These are phyloP conservation scores for Podospora didyma DNA, from an alignment of 495 filamentous ascomycete genomes.

Conservation along the genomic window DNA sequence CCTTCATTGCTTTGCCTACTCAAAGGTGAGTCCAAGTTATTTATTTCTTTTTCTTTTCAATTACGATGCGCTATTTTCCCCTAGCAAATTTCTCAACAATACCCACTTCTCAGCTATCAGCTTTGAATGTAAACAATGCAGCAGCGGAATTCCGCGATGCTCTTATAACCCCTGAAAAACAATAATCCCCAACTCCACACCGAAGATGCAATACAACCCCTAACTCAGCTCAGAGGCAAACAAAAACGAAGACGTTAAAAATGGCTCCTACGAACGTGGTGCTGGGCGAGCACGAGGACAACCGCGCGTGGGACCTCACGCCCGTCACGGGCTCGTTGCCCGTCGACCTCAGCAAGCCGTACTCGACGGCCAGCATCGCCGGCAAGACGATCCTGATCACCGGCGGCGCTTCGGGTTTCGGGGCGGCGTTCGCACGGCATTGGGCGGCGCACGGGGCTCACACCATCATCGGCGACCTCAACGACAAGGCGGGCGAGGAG, in stretches of 20 bases:
- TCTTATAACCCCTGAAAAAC: too few species aligned
- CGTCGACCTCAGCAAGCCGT: constrained; percentile 32
- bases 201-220: not conserved
- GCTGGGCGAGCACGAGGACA: not conserved
- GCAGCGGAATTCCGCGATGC: too few species aligned
- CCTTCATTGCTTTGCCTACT: too few species aligned
- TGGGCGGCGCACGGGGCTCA: constrained; percentile 38
- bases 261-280: too few species aligned
- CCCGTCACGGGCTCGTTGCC: constrained; percentile 29
- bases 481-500: constrained; percentile 30
- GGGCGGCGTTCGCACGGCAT: constrained; percentile 46
- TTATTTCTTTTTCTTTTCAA: too few species aligned
- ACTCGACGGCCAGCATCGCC: constrained; percentile 34
- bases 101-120: too few species aligned
- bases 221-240: not conserved
- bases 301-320: constrained; percentile 16
- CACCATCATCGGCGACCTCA: constrained; percentile 47
- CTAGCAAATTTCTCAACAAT: too few species aligned
- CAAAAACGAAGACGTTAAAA: not conserved
- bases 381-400: constrained; percentile 48
- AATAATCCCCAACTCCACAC: too few species aligned
- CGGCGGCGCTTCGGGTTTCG: constrained; percentile 51
- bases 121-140: too few species aligned
- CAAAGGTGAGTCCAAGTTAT: too few species aligned
- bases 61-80: too few species aligned